Conservation (phyloP, 805 yeast genomes). For the Candida lessepsii region DNA sequence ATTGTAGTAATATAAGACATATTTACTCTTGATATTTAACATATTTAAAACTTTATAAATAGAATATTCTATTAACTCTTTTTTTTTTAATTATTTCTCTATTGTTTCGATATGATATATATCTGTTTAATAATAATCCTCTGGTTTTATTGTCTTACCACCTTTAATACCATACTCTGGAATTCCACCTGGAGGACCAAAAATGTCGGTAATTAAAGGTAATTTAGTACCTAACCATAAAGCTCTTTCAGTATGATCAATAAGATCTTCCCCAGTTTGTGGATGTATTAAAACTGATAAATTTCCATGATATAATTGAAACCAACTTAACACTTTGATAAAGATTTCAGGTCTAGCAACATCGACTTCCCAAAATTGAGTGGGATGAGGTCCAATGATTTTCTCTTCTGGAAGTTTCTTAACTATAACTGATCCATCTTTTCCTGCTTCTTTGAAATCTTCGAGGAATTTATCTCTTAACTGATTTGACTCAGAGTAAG, state of each 20-base stretch:
- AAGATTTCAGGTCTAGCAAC: slow-evolving; percentile 31
- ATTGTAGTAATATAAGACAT: slow-evolving; percentile 1
- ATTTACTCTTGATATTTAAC: no score
- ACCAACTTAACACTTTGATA: slow-evolving; percentile 27
- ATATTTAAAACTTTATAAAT: no score
- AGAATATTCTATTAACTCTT: no score
- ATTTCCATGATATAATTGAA: slow-evolving; percentile 29
- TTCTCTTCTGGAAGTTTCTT: slow-evolving; percentile 25
- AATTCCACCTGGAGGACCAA: slow-evolving; percentile 15
- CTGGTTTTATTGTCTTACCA: slow-evolving; percentile 16
- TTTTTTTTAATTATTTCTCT: no score
- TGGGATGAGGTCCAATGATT: slow-evolving; percentile 32
- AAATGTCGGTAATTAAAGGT: slow-evolving; percentile 16
- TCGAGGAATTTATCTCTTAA: slow-evolving; percentile 21
- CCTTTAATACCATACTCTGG: slow-evolving; percentile 29
- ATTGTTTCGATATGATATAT: no score
- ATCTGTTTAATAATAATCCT: slow-evolving; percentile 17
- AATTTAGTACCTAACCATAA: slow-evolving; percentile 30
- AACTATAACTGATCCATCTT: slow-evolving; percentile 28
- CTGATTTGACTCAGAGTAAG: slow-evolving; percentile 21
- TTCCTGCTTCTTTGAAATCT: slow-evolving; percentile 24
- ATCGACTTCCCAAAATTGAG: slow-evolving; percentile 36
- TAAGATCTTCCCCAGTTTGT: slow-evolving; percentile 29
- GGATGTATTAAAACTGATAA: slow-evolving; percentile 34
- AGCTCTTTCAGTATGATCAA: slow-evolving; percentile 29